Evolutionary conservation across 441 rosid species (phyloP), one percentile per base, ranked within the genome.

Genomic region (Brassica balearica): DNA sequence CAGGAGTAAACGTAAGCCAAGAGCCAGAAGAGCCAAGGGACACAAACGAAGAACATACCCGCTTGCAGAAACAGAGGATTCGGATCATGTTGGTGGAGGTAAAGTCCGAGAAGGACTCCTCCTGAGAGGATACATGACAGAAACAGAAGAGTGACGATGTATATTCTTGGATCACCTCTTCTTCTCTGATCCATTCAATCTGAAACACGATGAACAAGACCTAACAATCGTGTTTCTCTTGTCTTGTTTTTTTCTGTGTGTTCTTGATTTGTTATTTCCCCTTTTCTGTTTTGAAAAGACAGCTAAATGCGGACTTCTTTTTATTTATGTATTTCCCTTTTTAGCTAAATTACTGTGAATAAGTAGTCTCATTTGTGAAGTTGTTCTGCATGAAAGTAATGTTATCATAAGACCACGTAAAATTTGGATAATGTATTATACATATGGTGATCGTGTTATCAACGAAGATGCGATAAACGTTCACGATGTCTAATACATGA

Each of bases 141-240:
- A 53, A 53, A 53, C 19, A 53, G 59, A 53, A 53, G 59, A 53
- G 59, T 53, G 4, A 53, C 59, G 1, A 53, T 53, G 59, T 53
- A 53, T 53, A 53, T 53, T 53, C 59, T 53, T 53, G 59, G 59
- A 53, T 53, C 59, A 53, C 59, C 59, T 14, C 59, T 53, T 53
- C 19, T 51, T 51, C 59, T 53, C 22, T 53, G 59, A 53, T 53
- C 59, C 59, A 53, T 53, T 53, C 59, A 53, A 53, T 53, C 59
- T 53, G 59, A 53, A 53, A 53, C 59, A 53, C 59, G 10, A 53
- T 53, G 59, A 53, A 53, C 20, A 51, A 6, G 10, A 53, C 59
- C 20, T 14, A 53, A 53, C 59, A 53, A 53, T 53, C 59, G 59
- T 53, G 59, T 53, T 51, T 51, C 19, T 51, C 53, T 43, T 43